Conservation (phyloP, 805 yeast species). For the Candida quercuum region DNA sequence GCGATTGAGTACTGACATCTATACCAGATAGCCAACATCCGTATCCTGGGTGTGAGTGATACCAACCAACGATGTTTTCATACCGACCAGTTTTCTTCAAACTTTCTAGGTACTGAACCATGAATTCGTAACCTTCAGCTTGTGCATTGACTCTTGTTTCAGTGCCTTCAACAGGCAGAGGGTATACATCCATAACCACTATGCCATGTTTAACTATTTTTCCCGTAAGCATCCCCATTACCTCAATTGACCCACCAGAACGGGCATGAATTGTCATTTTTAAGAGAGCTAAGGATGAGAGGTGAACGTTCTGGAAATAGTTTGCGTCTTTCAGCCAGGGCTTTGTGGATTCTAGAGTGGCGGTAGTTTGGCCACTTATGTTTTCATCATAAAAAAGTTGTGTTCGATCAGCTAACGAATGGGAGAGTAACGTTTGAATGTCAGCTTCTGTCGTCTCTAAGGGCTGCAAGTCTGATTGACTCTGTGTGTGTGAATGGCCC, state of each 20-base stretch:
- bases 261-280: slow-evolving; percentile 80
- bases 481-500: neutral
- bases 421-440: slow-evolving; percentile 9
- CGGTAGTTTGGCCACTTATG: slow-evolving; percentile 6
- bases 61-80: slow-evolving; percentile 94
- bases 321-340: slow-evolving; percentile 58
- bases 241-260: slow-evolving; percentile 80
- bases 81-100: slow-evolving; percentile 43
- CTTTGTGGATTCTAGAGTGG: slow-evolving; percentile 21
- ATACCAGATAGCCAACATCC: slow-evolving; percentile 96
- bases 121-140: slow-evolving; percentile 89
- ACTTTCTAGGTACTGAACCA: slow-evolving; percentile 74
- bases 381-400: slow-evolving; percentile 12
- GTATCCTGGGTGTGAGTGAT: slow-evolving; percentile 97
- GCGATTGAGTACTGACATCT: slow-evolving; percentile 82
- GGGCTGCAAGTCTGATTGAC: neutral
- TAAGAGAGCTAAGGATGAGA: slow-evolving; percentile 65
- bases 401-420: slow-evolving; percentile 12
- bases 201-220: slow-evolving; percentile 50
- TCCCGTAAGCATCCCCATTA: slow-evolving; percentile 95
- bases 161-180: slow-evolving; percentile 92
- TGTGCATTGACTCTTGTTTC: slow-evolving; percentile 95
- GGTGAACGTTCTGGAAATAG: slow-evolving; percentile 55
- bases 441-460: slow-evolving; percentile 12
- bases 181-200: slow-evolving; percentile 74